Evolutionary conservation across 345 rosid species (phyloP).

Genomic region (Rhodamnia argentea): DNA sequence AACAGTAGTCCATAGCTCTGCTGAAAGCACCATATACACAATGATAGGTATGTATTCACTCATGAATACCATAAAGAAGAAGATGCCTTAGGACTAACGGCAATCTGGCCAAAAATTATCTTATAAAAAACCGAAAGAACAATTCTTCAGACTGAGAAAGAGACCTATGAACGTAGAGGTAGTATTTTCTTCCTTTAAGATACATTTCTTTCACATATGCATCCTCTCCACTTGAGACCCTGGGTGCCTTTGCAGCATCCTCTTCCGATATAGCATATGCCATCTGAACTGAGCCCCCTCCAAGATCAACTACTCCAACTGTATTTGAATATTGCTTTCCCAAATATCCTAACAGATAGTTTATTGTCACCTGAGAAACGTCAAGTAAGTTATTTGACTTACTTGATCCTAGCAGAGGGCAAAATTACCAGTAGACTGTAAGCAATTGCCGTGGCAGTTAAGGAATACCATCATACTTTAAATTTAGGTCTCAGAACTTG

Average conservation of each 20-base stretch:
- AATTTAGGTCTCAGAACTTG: neutral
- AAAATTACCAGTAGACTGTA: neutral
- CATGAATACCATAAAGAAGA: neutral
- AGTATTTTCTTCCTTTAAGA: constrained; percentile 64
- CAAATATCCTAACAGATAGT: constrained; percentile 71
- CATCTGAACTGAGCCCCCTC: constrained; percentile 99
- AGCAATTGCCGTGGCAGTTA: neutral
- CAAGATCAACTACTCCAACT: constrained; percentile 98
- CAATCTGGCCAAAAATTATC: neutral
- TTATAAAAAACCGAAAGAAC: neutral
- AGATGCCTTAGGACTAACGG: neutral
- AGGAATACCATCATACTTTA: neutral
- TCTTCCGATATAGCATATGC: constrained; percentile 85
- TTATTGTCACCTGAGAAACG: constrained; percentile 70
- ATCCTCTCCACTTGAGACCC: constrained; percentile 60
- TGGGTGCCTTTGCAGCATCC: constrained; percentile 76
- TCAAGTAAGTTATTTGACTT: neutral
- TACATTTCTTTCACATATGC: constrained; percentile 68
- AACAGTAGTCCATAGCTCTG: neutral
- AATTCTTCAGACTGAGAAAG: neutral
- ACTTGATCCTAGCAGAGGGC: neutral
- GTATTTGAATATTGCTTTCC: constrained; percentile 64
- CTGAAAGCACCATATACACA: neutral
- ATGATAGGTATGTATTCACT: neutral
- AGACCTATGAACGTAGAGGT: constrained; percentile 95